Evolutionary conservation across 371 early-diverging fungal species (phyloP).

Genomic region (Massospora cicadina): DNA sequence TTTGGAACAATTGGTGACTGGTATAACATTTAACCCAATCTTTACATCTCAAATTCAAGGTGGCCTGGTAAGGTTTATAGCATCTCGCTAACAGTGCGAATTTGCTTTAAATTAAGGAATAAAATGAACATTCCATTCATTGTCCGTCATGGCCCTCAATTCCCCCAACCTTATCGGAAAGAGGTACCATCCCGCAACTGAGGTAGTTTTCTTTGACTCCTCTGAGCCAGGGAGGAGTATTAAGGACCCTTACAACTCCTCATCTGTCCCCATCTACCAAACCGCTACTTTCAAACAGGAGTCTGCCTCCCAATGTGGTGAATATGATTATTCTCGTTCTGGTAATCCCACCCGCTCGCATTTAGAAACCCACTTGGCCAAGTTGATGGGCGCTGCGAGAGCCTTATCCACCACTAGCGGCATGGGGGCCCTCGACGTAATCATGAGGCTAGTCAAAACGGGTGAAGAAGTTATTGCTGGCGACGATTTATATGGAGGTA

Average conservation of each 20-base stretch:
- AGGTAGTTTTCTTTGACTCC: constrained; percentile 64
- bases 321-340: constrained; percentile 81
- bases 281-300: constrained; percentile 90
- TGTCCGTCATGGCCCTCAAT: neutral
- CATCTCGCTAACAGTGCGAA: too few relatives aligned
- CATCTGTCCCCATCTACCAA: constrained; percentile 89
- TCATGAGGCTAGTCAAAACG: constrained; percentile 51
- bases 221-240: constrained; percentile 23
- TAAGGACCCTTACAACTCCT: constrained; percentile 72
- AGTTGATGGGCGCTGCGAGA: constrained; percentile 60
- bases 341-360: constrained; percentile 83
- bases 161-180: neutral
- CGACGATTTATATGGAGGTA: constrained; percentile 75
- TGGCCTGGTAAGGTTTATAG: too few relatives aligned
- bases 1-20: too few relatives aligned
- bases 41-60: too few relatives aligned
- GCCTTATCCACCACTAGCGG: constrained; percentile 66
- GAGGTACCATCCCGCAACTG: constrained; percentile 66
- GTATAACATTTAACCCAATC: too few relatives aligned
- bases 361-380: constrained; percentile 71
- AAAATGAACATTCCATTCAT: too few relatives aligned
- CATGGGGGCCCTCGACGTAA: constrained; percentile 78
- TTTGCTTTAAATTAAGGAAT: too few relatives aligned
- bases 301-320: constrained; percentile 56
- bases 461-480: constrained; percentile 78